Conservation (phyloP, 176 grass and related monocot genomes). For the Chrysopogon serrulatus region DNA sequence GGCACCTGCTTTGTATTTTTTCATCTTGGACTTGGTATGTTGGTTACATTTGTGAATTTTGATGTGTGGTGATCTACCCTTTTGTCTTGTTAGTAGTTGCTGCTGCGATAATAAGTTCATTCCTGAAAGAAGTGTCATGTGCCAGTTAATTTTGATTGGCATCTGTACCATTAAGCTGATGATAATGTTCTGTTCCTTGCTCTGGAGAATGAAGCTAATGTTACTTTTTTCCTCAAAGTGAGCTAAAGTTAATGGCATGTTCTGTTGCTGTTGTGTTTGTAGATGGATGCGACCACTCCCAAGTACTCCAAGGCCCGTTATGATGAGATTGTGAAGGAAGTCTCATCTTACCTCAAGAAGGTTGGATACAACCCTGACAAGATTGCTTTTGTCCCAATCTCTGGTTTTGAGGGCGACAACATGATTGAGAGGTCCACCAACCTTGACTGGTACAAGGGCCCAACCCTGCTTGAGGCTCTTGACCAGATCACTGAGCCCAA, state of each 20-base stretch:
- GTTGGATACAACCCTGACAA: constrained; percentile 16
- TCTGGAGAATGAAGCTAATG: too few species aligned
- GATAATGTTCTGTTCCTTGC: too few species aligned
- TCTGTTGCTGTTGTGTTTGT: background rate
- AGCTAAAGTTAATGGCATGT: background rate
- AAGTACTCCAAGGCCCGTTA: constrained; percentile 15
- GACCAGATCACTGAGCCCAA: too few species aligned
- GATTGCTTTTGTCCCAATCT: constrained; percentile 4
- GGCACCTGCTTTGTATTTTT: background rate
- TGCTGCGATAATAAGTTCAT: background rate
- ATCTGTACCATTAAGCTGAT: background rate
- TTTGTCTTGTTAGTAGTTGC: background rate
- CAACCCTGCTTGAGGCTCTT: too few species aligned
- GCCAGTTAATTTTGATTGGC: background rate
- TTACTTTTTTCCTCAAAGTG: too few species aligned
- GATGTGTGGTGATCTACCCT: background rate
- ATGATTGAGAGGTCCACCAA: too few species aligned
- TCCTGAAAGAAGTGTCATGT: background rate
- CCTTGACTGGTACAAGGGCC: too few species aligned
- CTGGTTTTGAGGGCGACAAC: too few species aligned
- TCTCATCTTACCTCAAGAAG: constrained; percentile 9
- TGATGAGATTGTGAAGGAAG: constrained; percentile 24
- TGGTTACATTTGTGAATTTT: background rate
- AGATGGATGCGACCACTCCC: constrained; percentile 25
- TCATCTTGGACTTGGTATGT: background rate